Evolutionary conservation across 2,329 filamentous ascomycete species (phyloP), one percentile per base, ranked within the genome.

Genomic region (Monosporascus ibericus): DNA sequence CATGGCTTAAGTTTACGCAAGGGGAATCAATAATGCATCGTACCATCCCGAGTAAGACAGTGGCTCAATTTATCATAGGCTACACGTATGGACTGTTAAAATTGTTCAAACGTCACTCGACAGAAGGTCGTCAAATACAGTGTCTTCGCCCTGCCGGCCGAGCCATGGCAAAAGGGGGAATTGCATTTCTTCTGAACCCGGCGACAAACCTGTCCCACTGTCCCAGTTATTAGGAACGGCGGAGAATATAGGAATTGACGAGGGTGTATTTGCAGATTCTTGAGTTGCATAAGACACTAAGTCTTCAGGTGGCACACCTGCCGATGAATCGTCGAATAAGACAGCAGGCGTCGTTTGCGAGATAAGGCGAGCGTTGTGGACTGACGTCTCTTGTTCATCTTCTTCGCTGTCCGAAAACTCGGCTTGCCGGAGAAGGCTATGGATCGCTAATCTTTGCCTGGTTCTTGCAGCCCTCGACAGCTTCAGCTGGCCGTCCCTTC

Each of bases 401-500:
- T 62, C 64, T 14, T 62, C 61, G 3, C 52, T 57, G 30, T 65
- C 60, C 15, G 57, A 60, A 49, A 67, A 65, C 8, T 57, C 27
- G 27, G 27, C 27, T 30, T 30, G 27, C 9, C 27, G 27, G 27
- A 68, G 54, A 3, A 67, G 56, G 38, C 65, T 68, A 47, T 68
- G 65, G 9, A 67, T 59, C 2, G 64, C 63, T 24, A 68, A 55
- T 34, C 58, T 48, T 48, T 63, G 54, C 27, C 61, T 51, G 8
- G 55, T 55, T 11, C 54, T 56, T 7, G 60, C 63, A 5, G 58
- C 61, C 18, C 55, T 49, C 6, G 60, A 62, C 3, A 61, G 53
- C 25, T 57, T 50, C 20, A 50, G 17, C 46, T 55, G 47, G 3
- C 46, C n/a, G 24, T 54, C 48, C 36, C 52, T n/a, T 39, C 52